These are phyloP conservation scores for Microdochium trichocladiopsis DNA, from an alignment of 2,329 filamentous ascomycete genomes.

Conservation along the genomic window DNA sequence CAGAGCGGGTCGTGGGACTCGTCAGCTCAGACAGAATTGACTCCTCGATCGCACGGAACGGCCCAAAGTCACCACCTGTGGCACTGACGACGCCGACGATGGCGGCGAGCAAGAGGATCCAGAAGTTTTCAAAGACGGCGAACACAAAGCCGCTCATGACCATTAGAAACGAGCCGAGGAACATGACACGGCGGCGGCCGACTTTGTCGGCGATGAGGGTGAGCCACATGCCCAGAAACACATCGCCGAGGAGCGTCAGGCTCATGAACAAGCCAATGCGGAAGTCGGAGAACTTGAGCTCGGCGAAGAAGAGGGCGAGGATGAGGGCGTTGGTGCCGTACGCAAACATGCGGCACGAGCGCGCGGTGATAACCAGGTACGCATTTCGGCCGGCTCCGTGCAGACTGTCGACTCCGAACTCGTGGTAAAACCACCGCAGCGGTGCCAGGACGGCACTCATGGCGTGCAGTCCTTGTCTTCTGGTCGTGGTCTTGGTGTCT, in stretches of 20 bases:
- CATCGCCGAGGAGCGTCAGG: constrained; percentile 54
- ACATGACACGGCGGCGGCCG: constrained; percentile 46
- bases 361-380: constrained; percentile 43
- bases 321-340: constrained; percentile 55
- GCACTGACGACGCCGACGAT: constrained; percentile 56
- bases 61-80: constrained; percentile 59
- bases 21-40: constrained; percentile 56
- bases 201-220: constrained; percentile 52
- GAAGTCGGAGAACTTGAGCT: constrained; percentile 46
- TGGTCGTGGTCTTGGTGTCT: neutral
- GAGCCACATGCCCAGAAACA: constrained; percentile 47
- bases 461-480: neutral
- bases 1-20: constrained; percentile 41
- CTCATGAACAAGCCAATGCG: constrained; percentile 60
- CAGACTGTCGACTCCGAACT: constrained; percentile 41
- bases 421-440: constrained; percentile 28
- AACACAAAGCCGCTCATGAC: constrained; percentile 47
- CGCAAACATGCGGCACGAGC: constrained; percentile 52
- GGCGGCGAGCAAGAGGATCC: constrained; percentile 49
- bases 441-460: constrained; percentile 13
- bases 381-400: constrained; percentile 39
- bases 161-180: constrained; percentile 49
- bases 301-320: constrained; percentile 53
- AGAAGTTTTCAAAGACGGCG: constrained; percentile 47
- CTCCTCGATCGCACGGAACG: constrained; percentile 62